Percentiles rank a stretch among this genome's conserved stretches.
phyloP scores from a whole-genome alignment of 176 grass and related monocot genomes.

The Secale cereale region DNA sequence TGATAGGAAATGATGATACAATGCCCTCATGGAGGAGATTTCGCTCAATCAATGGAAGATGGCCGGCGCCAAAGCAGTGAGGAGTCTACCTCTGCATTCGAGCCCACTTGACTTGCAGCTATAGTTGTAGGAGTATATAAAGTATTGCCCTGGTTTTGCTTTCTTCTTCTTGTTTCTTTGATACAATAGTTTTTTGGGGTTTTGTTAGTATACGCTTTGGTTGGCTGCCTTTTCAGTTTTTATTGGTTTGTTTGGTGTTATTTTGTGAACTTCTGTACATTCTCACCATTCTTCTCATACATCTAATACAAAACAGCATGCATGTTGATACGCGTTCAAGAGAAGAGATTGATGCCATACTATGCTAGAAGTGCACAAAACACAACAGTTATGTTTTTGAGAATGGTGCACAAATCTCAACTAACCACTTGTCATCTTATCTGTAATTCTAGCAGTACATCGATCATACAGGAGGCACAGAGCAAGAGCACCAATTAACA shows the following conservation, averaged over 20 bases:
- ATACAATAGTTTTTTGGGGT: not conserved
- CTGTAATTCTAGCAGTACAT: not conserved
- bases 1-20: constrained; percentile 2
- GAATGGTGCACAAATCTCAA: constrained; percentile 2
- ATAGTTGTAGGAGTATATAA: not conserved
- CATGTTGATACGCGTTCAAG: not conserved
- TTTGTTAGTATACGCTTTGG: not conserved
- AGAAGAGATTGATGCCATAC: not conserved
- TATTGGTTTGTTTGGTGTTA: not conserved
- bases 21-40: too few species aligned
- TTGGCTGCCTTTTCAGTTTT: not conserved
- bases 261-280: not conserved
- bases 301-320: not conserved
- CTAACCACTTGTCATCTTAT: not conserved
- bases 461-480: not conserved
- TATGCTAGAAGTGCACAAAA: constrained; percentile 9
- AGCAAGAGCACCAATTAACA: not conserved
- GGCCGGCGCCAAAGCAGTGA: not conserved
- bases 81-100: not conserved
- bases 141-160: not conserved
- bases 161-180: not conserved
- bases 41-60: not conserved
- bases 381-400: constrained; percentile 11
- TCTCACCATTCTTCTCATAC: not conserved
- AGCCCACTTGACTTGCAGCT: not conserved